Evolutionary conservation across 2,329 filamentous ascomycete genomes (phyloP), one percentile per base, ranked within the genome.

Genomic region (Beauveria sp.): DNA sequence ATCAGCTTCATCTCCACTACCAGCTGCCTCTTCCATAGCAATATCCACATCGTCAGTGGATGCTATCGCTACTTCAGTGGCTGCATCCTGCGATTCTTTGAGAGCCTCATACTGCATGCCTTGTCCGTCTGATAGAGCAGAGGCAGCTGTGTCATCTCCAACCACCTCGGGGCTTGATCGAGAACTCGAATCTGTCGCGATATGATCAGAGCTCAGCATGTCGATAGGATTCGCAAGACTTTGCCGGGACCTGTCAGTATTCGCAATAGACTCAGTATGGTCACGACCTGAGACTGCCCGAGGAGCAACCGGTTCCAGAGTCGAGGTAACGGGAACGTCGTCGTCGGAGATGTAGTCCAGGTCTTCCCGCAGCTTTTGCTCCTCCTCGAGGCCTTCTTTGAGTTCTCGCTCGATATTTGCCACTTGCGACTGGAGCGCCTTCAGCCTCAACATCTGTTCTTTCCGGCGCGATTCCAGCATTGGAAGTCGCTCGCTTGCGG

Each of bases 341-440:
- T 63, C 61, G 41, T 58, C 61, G 5, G 55, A 59, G 28, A 62
- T 62, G 30, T 59, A 55, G 40, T 64, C 61, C 59, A 67, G 54
- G 44, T 76, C 70, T 55, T 66, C 65, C 47, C 67, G 68, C 14
- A 77, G 65, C 16, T 64, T 68, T 55, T 74, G 65, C 62, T 73
- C 73, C 56, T 75, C 73, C 6, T 66, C 64, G 51, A 71, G 63
- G 28, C 73, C 73, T n/a, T 71, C 69, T 28, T 74, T 71, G 16
- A 81, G 74, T 62, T 84, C 82, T 26, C 75, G 75, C 67, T 83
- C 73, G 41, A 84, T 74, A 20, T 73, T 76, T 22, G 73, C 72
- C 24, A 80, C 73, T 67, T 83, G 76, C 5, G 77, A 76, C 62
- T 79, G 73, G 41, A 83, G 66, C 22, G 74, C 69, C 59, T 75